phyloP scores from a whole-genome alignment of 139 green algal genomes.

The Trebouxia sp. region DNA sequence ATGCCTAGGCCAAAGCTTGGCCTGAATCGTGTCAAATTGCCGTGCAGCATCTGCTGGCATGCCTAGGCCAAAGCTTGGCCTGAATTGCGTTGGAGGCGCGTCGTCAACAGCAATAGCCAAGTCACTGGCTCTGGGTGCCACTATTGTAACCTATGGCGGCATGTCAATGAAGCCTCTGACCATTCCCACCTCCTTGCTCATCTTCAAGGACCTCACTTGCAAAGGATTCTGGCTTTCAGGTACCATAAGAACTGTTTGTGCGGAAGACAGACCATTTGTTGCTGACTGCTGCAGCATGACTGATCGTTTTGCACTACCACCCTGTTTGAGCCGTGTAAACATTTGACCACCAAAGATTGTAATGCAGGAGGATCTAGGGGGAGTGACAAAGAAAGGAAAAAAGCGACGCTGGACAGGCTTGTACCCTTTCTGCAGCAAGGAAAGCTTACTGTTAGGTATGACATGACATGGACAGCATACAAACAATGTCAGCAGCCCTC shows the following conservation, averaged over 20 bases:
- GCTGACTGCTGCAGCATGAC: background rate
- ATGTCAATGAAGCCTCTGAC: conserved; percentile 83
- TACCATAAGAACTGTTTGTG: background rate
- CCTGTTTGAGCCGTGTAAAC: background rate
- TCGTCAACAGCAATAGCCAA: conserved; percentile 59
- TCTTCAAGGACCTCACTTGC: conserved; percentile 87
- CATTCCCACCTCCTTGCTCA: conserved; percentile 72
- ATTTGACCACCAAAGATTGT: no score
- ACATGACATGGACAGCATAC: no score
- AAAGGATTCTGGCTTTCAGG: conserved; percentile 85
- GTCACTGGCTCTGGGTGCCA: conserved; percentile 47
- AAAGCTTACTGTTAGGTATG: background rate
- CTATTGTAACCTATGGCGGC: conserved; percentile 40
- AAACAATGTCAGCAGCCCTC: no score
- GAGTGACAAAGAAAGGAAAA: background rate
- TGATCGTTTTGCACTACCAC: background rate
- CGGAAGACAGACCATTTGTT: background rate
- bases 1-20: background rate
- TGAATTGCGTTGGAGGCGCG: conserved; percentile 81
- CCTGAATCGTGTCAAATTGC: background rate
- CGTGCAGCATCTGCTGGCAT: conserved; percentile 48
- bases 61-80: conserved; percentile 55
- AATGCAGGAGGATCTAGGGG: conserved; percentile 9
- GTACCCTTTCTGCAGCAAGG: background rate
- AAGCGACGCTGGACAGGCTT: background rate